A percentile compares a stretch with the other conserved stretches of the same genome.
These are phyloP conservation scores for Ascodesmis nigricans DNA, from an alignment of 495 filamentous ascomycete species.

Conservation along the genomic window DNA sequence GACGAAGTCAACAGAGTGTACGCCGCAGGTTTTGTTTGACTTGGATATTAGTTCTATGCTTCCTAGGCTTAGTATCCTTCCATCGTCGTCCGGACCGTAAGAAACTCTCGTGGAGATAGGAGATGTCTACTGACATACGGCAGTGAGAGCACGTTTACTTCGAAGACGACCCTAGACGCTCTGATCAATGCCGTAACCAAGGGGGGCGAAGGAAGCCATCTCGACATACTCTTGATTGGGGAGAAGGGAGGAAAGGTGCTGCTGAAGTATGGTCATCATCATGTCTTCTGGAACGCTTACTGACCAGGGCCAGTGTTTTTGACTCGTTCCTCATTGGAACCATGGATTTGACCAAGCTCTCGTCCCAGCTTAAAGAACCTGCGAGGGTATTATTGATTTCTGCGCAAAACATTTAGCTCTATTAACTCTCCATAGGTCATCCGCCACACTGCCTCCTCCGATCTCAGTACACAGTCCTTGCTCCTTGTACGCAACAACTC, in stretches of 20 bases:
- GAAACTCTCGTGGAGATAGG: constrained; percentile 4
- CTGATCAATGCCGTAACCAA: constrained; percentile 20
- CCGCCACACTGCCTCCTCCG: constrained; percentile 47
- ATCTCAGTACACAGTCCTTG: constrained; percentile 55
- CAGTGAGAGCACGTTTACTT: constrained; percentile 21
- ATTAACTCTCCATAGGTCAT: constrained; percentile 31
- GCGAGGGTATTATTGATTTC: no score
- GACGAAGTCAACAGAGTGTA: constrained; percentile 15
- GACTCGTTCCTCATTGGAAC: constrained; percentile 72
- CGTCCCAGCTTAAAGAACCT: constrained; percentile 12
- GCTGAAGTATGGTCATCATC: constrained; percentile 24
- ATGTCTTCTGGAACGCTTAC: not conserved
- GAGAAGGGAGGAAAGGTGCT: constrained; percentile 60
- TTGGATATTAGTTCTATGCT: constrained; percentile 20
- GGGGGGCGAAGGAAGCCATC: constrained; percentile 14
- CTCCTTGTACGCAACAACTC: constrained; percentile 28
- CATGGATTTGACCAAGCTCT: constrained; percentile 21
- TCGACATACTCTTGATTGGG: constrained; percentile 64
- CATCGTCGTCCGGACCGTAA: constrained; percentile 17
- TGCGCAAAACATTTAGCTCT: constrained; percentile 6
- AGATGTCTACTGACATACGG: not conserved
- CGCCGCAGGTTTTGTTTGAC: constrained; percentile 19
- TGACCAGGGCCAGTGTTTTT: constrained; percentile 39
- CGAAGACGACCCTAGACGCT: constrained; percentile 20
- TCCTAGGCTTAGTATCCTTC: constrained; percentile 17